These are phyloP conservation scores for Microbotryum violaceum DNA, from an alignment of 1,284 basidiomycete species.

Conservation along the genomic window DNA sequence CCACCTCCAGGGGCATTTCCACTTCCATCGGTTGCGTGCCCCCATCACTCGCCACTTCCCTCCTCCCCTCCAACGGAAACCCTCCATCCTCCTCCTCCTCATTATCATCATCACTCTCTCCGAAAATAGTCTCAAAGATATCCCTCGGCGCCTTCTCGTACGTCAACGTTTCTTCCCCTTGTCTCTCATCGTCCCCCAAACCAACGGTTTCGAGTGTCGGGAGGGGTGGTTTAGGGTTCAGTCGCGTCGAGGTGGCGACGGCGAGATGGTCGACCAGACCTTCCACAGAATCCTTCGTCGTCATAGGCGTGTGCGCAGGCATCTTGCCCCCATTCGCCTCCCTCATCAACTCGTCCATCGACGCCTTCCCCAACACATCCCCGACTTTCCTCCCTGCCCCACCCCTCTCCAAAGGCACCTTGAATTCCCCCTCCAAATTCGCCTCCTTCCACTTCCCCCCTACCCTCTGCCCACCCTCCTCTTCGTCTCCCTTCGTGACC, in stretches of 20 bases:
- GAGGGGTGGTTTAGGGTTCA: constrained; percentile 1
- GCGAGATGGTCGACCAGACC: too few species aligned
- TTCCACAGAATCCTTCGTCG: not conserved
- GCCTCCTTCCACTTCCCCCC: constrained; percentile 28
- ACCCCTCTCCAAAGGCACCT: constrained; percentile 4
- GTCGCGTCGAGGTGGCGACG: not conserved
- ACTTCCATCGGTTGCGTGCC: constrained; percentile 10
- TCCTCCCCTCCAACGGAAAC: constrained; percentile 4
- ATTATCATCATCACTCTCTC: constrained; percentile 54
- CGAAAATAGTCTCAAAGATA: constrained; percentile 69
- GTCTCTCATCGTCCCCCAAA: constrained; percentile 76
- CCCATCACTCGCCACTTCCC: constrained; percentile 24
- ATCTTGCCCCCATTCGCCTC: constrained; percentile 1
- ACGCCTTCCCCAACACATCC: constrained; percentile 22
- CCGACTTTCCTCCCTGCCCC: constrained; percentile 5
- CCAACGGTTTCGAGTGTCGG: constrained; percentile 51
- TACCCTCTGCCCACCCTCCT: not conserved
- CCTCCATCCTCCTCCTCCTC: constrained; percentile 27
- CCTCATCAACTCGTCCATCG: constrained; percentile 30
- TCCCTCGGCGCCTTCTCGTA: constrained; percentile 81
- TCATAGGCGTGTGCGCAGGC: constrained; percentile 1
- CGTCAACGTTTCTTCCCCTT: constrained; percentile 75
- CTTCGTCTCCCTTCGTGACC: constrained; percentile 45
- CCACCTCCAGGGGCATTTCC: too few species aligned
- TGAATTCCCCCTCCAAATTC: constrained; percentile 6